phyloP scores from a whole-genome alignment of 148 eudicot genomes.

The Dianthus caryophyllus region DNA sequence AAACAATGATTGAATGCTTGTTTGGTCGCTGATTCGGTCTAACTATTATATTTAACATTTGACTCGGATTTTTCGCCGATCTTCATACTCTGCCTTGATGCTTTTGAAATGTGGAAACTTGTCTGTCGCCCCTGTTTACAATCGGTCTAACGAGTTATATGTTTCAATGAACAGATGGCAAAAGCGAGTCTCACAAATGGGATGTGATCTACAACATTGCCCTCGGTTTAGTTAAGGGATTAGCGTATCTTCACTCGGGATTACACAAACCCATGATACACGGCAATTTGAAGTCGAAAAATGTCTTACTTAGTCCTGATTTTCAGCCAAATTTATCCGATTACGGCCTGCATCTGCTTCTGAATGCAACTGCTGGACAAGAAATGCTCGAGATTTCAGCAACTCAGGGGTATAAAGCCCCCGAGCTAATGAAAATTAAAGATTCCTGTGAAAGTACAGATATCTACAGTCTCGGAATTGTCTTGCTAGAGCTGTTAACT shows the following conservation, averaged over 20 bases:
- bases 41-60: background rate
- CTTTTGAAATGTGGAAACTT: no score
- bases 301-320: conserved; percentile 51
- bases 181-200: conserved; percentile 63
- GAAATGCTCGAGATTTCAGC: conserved; percentile 77
- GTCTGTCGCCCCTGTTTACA: no score
- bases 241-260: conserved; percentile 65
- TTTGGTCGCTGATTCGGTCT: background rate
- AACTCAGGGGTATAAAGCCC: conserved; percentile 79
- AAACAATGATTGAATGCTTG: conserved; percentile 5
- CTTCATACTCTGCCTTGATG: no score
- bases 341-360: conserved; percentile 58
- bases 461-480: conserved; percentile 77
- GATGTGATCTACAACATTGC: conserved; percentile 51
- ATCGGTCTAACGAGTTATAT: background rate
- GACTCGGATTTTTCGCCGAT: no score
- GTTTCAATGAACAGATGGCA: conserved; percentile 51
- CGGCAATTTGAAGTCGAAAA: conserved; percentile 85
- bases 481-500: conserved; percentile 65
- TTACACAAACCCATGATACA: conserved; percentile 62
- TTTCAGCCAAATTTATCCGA: conserved; percentile 59
- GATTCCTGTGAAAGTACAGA: conserved; percentile 58
- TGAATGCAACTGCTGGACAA: conserved; percentile 72
- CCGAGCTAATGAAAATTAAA: conserved; percentile 80
- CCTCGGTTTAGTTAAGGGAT: conserved; percentile 60